Evolutionary conservation across 352 stramenopile species (phyloP), one percentile per base, ranked within the genome.

Genomic region (Pythium sp.): DNA sequence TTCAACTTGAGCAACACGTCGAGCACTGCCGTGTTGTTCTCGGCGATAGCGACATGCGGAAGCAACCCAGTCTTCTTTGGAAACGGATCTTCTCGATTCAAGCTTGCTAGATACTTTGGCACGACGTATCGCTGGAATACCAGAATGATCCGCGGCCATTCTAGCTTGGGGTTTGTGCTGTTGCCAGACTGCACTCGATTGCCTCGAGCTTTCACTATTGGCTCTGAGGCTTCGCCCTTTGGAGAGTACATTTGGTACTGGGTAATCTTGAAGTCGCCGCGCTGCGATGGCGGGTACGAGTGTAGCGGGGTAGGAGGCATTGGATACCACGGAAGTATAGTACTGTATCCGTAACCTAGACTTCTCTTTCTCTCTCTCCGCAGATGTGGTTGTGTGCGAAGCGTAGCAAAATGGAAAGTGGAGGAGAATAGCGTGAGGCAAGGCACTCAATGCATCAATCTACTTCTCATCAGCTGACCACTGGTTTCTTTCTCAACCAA

Each of bases 11-110:
- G n/a, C 30, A 63, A 24, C 20, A 53, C 24, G 8, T 63, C 34
- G n/a, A 63, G 57, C 36, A 36, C 57, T 15, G 9, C 38, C 32
- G 18, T 20, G 36, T 53, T 63, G 36, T 51, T 32, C 36, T 63
- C 57, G 11, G 57, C 57, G 36, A 63, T 53, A 5, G 57, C 57
- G 11, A 63, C 32, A 22, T 63, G 57, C 2, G 57, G 36, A 8
- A 63, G 38, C 34, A 63, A 15, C 3, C 57, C 57, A 9, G 34
- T 36, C 20, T 34, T 63, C 38, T 20, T 51, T 22, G 57, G 38
- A 20, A 49, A 51, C 57, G 34, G 53, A 18, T 18, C 18, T 26
- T 58, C 24, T 28, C 9, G 53, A 18, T 22, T 36, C 53, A 38
- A 14, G 18, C 9, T 32, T 0, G 1, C 8, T 22, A 32, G n/a